Conservation (phyloP, 495 filamentous ascomycete genomes). For the Xylaria castorea region DNA sequence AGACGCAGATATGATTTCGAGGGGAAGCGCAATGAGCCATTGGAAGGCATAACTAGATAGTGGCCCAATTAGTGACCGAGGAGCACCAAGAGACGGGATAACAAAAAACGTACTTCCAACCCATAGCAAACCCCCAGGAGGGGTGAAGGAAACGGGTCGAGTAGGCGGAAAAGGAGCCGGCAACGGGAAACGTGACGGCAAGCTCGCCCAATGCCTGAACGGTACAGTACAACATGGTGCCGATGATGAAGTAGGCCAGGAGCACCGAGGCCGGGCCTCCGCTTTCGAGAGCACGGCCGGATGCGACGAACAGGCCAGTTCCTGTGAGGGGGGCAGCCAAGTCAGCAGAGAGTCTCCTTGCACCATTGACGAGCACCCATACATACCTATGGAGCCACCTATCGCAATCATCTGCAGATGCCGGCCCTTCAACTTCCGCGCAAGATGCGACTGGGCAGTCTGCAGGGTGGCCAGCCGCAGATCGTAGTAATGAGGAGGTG, state of each 20-base stretch:
- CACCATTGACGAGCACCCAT: neutral
- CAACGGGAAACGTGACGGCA: slow-evolving; percentile 88
- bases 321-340: slow-evolving; percentile 53
- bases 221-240: slow-evolving; percentile 89
- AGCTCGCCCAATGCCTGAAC: slow-evolving; percentile 92
- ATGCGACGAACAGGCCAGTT: slow-evolving; percentile 90
- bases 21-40: slow-evolving; percentile 86
- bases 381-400: slow-evolving; percentile 87
- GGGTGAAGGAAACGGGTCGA: slow-evolving; percentile 93
- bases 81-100: slow-evolving; percentile 2
- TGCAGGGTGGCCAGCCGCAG: slow-evolving; percentile 73
- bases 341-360: slow-evolving; percentile 22
- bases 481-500: slow-evolving; percentile 66
- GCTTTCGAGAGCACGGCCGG: slow-evolving; percentile 74
- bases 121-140: slow-evolving; percentile 98
- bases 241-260: slow-evolving; percentile 82
- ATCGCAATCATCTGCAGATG: slow-evolving; percentile 98
- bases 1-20: slow-evolving; percentile 90
- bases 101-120: slow-evolving; percentile 75
- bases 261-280: slow-evolving; percentile 88
- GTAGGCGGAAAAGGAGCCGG: slow-evolving; percentile 91
- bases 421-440: slow-evolving; percentile 77
- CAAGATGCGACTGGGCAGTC: slow-evolving; percentile 78
- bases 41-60: slow-evolving; percentile 79
- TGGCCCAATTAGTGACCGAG: slow-evolving; percentile 4